phyloP scores from a whole-genome alignment of 2,329 filamentous ascomycete genomes.

The Pestalotiopsis sp. region DNA sequence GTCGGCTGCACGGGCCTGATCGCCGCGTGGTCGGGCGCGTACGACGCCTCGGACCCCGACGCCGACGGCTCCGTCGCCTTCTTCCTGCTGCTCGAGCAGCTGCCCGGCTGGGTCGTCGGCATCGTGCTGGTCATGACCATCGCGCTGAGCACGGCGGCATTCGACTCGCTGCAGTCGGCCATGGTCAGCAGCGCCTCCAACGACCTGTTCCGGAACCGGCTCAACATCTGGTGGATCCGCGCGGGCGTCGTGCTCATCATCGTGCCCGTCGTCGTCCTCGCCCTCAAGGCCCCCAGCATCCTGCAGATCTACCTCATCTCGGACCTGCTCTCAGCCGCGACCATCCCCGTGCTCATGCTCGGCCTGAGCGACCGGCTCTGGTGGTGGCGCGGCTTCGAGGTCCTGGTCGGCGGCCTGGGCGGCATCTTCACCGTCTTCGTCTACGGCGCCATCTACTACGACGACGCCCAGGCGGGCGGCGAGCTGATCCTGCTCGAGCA shows the following conservation, averaged over 20 bases:
- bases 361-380: conserved; percentile 67
- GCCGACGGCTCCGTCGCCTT: conserved; percentile 69
- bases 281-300: conserved; percentile 72
- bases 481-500: conserved; percentile 71
- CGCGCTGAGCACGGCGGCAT: conserved; percentile 73
- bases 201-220: conserved; percentile 80
- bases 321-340: conserved; percentile 75
- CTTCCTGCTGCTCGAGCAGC: conserved; percentile 71
- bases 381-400: conserved; percentile 81
- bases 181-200: conserved; percentile 87
- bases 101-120: conserved; percentile 81
- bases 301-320: conserved; percentile 83
- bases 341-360: conserved; percentile 74
- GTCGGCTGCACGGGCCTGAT: conserved; percentile 75
- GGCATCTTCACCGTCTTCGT: conserved; percentile 80
- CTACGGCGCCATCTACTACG: conserved; percentile 79
- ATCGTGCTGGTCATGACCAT: conserved; percentile 82
- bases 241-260: conserved; percentile 70
- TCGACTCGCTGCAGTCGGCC: conserved; percentile 79
- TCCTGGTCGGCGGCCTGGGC: conserved; percentile 75
- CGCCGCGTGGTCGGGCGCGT: conserved; percentile 76
- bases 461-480: conserved; percentile 62
- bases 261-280: conserved; percentile 72
- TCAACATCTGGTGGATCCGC: conserved; percentile 76
- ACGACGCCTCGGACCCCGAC: conserved; percentile 58